These are phyloP conservation scores for Monosporascus sp. DNA, from an alignment of 2,329 filamentous ascomycete genomes.

Conservation along the genomic window DNA sequence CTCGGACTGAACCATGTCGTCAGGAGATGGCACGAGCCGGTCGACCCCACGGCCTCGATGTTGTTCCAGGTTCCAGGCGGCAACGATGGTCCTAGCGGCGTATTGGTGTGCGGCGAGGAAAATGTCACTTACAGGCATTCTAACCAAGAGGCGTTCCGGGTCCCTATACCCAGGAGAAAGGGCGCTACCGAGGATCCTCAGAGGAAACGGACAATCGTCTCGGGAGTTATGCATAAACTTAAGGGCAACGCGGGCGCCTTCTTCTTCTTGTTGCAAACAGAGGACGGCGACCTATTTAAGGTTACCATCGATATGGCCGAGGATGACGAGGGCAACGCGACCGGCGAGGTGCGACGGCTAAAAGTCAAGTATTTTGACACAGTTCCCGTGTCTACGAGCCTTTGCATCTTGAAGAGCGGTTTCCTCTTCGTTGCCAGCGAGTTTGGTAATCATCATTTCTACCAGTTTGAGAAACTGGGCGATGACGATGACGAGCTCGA, in stretches of 20 bases:
- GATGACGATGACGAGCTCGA: conserved; percentile 90
- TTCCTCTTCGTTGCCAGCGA: conserved; percentile 92
- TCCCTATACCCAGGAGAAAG: conserved; percentile 80
- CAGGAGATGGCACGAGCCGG: conserved; percentile 89
- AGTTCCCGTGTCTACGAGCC: conserved; percentile 76
- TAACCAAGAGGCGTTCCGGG: conserved; percentile 82
- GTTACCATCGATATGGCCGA: conserved; percentile 87
- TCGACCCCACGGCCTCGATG: conserved; percentile 82
- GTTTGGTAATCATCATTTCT: conserved; percentile 89
- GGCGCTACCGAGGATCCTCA: conserved; percentile 89
- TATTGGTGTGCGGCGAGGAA: conserved; percentile 90
- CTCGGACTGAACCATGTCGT: conserved; percentile 96
- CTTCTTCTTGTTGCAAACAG: conserved; percentile 93
- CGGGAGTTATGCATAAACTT: conserved; percentile 96
- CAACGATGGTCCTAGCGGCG: conserved; percentile 87
- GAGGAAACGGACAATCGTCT: conserved; percentile 78
- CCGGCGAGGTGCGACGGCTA: conserved; percentile 73
- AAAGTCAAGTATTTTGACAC: conserved; percentile 99
- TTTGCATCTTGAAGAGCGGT: conserved; percentile 92
- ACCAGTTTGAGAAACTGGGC: conserved; percentile 94
- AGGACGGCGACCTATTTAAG: conserved; percentile 98
- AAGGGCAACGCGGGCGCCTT: conserved; percentile 78
- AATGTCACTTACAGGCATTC: conserved; percentile 96
- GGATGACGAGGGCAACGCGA: conserved; percentile 70
- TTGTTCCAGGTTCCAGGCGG: conserved; percentile 95